Percentiles rank a stretch among this genome's conserved stretches.
phyloP scores from a whole-genome alignment of 257 asterid species.

The Parsonsia alboflavescens region DNA sequence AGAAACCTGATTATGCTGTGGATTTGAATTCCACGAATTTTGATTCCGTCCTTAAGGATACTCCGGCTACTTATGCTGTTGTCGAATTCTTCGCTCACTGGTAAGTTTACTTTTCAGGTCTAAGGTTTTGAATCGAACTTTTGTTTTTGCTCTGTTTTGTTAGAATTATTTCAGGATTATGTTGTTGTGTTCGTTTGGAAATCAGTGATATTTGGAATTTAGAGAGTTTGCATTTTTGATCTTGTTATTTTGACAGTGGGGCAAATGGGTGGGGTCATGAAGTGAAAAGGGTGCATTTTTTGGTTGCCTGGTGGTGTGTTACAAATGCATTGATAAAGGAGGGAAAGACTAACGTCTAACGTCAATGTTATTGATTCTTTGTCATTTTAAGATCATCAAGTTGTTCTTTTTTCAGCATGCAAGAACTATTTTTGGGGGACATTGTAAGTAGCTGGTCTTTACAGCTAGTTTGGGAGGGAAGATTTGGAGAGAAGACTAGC shows the following conservation, averaged over 20 bases:
- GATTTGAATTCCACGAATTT: slow-evolving; percentile 73
- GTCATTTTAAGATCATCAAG: neutral
- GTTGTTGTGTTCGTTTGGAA: neutral
- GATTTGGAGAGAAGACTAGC: too few species aligned
- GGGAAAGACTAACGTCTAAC: too few species aligned
- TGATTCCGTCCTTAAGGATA: slow-evolving; percentile 57
- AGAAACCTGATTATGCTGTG: slow-evolving; percentile 47
- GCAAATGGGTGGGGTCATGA: neutral
- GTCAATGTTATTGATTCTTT: neutral
- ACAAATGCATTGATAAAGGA: neutral
- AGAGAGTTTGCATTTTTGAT: neutral
- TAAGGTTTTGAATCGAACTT: neutral
- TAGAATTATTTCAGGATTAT: neutral
- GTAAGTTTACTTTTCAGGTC: slow-evolving; percentile 31
- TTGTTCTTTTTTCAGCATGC: neutral
- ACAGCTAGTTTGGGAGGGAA: too few species aligned
- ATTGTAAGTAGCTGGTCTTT: too few species aligned
- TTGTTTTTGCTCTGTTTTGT: neutral
- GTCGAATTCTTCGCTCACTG: slow-evolving; percentile 91
- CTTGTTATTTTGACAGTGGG: neutral
- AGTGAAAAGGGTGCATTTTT: neutral
- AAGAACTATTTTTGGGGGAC: neutral
- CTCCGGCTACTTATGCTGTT: slow-evolving; percentile 64
- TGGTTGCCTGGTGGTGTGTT: neutral
- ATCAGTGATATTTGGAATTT: neutral